phyloP scores from a whole-genome alignment of 2,329 filamentous ascomycete species.

The Sarocladium strictum region DNA sequence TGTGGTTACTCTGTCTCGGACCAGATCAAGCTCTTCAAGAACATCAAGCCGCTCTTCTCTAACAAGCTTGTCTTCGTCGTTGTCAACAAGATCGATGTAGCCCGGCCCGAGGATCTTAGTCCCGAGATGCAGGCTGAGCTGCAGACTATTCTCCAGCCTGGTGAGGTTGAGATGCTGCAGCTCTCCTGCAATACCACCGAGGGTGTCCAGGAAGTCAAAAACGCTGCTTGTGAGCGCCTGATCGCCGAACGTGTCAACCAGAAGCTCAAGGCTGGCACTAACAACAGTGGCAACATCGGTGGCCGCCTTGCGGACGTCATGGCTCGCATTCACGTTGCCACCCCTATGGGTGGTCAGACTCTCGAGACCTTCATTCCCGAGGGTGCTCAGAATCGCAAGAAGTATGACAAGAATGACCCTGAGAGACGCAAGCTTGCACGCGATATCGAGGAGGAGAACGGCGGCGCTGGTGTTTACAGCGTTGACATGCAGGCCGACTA shows the following conservation, averaged over 20 bases:
- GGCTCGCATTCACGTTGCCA: constrained; percentile 92
- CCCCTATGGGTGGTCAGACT: constrained; percentile 73
- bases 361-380: constrained; percentile 87
- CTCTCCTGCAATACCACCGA: constrained; percentile 93
- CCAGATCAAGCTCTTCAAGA: constrained; percentile 92
- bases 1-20: constrained; percentile 90
- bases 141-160: constrained; percentile 73
- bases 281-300: constrained; percentile 66
- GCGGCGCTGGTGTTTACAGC: constrained; percentile 93
- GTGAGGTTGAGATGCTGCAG: constrained; percentile 88
- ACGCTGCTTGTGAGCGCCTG: constrained; percentile 85
- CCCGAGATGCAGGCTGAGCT: constrained; percentile 71
- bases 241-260: constrained; percentile 90
- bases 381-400: constrained; percentile 70
- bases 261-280: constrained; percentile 90
- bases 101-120: constrained; percentile 80
- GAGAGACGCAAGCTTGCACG: constrained; percentile 73
- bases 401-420: constrained; percentile 88
- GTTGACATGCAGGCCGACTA: constrained; percentile 89
- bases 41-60: constrained; percentile 92
- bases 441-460: constrained; percentile 86
- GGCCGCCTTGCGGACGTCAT: constrained; percentile 85
- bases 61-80: constrained; percentile 97
- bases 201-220: constrained; percentile 91
- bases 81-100: constrained; percentile 96